A percentile compares a stretch with the other conserved stretches of the same genome.
phyloP scores from a whole-genome alignment of 2,329 filamentous ascomycete genomes.

The Colletotrichum tamarilloi region DNA sequence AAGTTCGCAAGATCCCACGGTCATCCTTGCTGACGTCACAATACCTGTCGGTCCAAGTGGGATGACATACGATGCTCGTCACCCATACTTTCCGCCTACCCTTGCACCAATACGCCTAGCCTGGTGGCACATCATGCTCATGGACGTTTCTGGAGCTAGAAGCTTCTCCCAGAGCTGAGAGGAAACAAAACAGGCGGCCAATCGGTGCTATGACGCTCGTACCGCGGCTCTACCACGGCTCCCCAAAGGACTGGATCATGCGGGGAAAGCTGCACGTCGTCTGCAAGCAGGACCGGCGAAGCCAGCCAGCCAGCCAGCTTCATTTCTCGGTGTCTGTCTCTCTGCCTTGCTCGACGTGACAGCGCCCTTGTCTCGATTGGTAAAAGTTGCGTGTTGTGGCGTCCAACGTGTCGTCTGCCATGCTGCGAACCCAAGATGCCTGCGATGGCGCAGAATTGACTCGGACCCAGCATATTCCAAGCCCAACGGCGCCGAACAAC shows the following conservation, averaged over 20 bases:
- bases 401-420: conserved; percentile 27
- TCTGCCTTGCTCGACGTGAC: background rate
- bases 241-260: background rate
- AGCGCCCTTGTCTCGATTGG: conserved; percentile 9
- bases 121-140: background rate
- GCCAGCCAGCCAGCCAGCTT: background rate
- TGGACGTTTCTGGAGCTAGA: background rate
- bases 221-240: conserved; percentile 17
- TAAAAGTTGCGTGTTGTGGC: conserved; percentile 24
- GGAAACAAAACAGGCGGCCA: background rate
- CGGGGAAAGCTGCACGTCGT: background rate
- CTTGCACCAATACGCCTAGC: background rate
- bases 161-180: background rate
- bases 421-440: conserved; percentile 6
- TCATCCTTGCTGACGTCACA: conserved; percentile 27
- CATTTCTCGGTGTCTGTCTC: background rate
- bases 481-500: background rate
- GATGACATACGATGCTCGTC: conserved; percentile 30
- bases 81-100: conserved; percentile 4
- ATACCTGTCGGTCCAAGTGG: background rate
- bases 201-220: conserved; percentile 6
- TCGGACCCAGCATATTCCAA: conserved; percentile 2
- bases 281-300: background rate
- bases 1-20: background rate
- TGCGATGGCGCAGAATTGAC: conserved; percentile 2